Evolutionary conservation across 2,329 filamentous ascomycete species (phyloP).

Genomic region (Ascochyta pisi): DNA sequence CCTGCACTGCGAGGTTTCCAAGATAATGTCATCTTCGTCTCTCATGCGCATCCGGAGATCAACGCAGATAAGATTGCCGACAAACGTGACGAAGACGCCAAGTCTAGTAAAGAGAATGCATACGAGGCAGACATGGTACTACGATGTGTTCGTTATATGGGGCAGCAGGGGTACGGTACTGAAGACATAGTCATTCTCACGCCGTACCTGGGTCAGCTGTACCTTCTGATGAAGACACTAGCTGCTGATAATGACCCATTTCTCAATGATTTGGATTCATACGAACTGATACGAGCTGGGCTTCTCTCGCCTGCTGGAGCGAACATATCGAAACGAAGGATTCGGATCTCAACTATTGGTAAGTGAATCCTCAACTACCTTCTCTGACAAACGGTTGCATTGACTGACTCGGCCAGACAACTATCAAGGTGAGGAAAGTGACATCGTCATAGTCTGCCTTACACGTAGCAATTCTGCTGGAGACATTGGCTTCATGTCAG

Average conservation of each 20-base stretch:
- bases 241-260: conserved; percentile 66
- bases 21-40: conserved; percentile 69
- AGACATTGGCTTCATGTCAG: conserved; percentile 74
- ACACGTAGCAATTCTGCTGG: conserved; percentile 69
- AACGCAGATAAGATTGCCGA: conserved; percentile 55
- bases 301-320: conserved; percentile 62
- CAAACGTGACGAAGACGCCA: conserved; percentile 57
- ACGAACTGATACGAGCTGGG: conserved; percentile 68
- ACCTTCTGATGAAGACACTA: conserved; percentile 62
- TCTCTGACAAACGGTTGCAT: not conserved
- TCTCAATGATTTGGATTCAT: conserved; percentile 72
- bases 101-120: conserved; percentile 65
- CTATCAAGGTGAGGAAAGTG: conserved; percentile 78
- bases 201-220: conserved; percentile 74
- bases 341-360: conserved; percentile 72
- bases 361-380: conserved; percentile 52
- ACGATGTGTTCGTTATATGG: conserved; percentile 69
- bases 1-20: conserved; percentile 63
- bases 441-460: conserved; percentile 73
- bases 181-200: conserved; percentile 72
- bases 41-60: conserved; percentile 65
- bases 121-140: conserved; percentile 73
- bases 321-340: conserved; percentile 57
- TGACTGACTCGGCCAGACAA: conserved; percentile 57
- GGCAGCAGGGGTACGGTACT: conserved; percentile 73